Percentiles rank a stretch among this genome's conserved stretches.
phyloP scores from a whole-genome alignment of 2,329 filamentous ascomycete genomes.

The Sclerotinia nivalis region DNA sequence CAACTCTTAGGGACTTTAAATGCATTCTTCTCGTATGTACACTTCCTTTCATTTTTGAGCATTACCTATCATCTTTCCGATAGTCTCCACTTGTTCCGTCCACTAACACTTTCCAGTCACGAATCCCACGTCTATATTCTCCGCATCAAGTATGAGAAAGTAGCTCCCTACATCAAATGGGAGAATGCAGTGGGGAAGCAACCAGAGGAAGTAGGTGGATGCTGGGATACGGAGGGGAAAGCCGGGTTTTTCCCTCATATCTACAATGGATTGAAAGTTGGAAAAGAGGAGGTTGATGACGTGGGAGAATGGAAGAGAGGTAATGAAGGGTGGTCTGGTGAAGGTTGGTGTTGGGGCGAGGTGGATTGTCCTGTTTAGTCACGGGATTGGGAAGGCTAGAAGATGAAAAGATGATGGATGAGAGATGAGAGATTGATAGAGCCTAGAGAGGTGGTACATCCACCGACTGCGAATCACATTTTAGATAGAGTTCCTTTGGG shows the following conservation, averaged over 20 bases:
- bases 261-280: constrained; percentile 36
- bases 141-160: constrained; percentile 33
- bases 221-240: constrained; percentile 36
- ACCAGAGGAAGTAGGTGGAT: constrained; percentile 32
- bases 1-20: constrained; percentile 37
- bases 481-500: neutral
- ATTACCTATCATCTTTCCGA: neutral
- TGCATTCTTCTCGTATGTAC: constrained; percentile 33
- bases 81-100: constrained; percentile 25
- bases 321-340: constrained; percentile 27
- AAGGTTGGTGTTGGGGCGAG: constrained; percentile 33
- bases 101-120: neutral
- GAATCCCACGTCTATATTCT: constrained; percentile 33
- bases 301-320: constrained; percentile 30
- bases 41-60: neutral
- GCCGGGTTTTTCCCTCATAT: constrained; percentile 38
- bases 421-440: too few species aligned
- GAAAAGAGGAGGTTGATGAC: constrained; percentile 35
- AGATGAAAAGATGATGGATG: neutral
- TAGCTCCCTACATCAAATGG: constrained; percentile 34
- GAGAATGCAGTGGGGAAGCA: constrained; percentile 33
- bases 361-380: constrained; percentile 1
- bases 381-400: neutral
- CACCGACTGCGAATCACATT: too few species aligned
- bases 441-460: neutral